These are phyloP conservation scores for Claviceps pusilla DNA, from an alignment of 2,329 filamentous ascomycete species.

Conservation along the genomic window DNA sequence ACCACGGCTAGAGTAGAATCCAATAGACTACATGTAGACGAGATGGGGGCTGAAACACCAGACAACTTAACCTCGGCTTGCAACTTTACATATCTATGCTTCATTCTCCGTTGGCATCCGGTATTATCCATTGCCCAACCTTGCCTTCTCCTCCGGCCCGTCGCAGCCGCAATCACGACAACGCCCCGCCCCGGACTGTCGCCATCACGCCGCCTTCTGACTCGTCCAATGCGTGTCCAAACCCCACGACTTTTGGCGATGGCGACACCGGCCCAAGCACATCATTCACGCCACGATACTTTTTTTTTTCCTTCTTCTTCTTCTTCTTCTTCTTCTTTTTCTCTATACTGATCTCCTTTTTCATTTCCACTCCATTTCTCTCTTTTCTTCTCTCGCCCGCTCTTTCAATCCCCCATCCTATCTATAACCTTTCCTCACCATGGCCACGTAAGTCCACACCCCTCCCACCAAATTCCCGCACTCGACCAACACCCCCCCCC, in stretches of 20 bases:
- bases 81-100: too few species aligned
- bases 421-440: not conserved
- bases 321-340: not conserved
- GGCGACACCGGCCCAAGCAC: slow-evolving; percentile 1
- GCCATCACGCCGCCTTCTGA: not conserved
- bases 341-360: not conserved
- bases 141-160: not conserved
- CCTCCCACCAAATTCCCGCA: too few species aligned
- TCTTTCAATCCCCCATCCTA: not conserved
- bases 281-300: not conserved
- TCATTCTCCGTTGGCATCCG: too few species aligned
- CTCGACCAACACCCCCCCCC: not conserved
- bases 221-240: not conserved
- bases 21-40: not conserved
- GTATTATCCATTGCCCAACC: too few species aligned
- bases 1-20: not conserved
- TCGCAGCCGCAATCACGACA: not conserved
- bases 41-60: not conserved
- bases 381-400: too few species aligned
- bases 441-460: not conserved
- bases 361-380: too few species aligned
- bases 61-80: too few species aligned
- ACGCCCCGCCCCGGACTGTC: not conserved
- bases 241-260: not conserved
- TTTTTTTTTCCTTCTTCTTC: not conserved